These are phyloP conservation scores for Phlyctochytrium arcticum DNA, from an alignment of 192 early-diverging fungal species.

Conservation along the genomic window DNA sequence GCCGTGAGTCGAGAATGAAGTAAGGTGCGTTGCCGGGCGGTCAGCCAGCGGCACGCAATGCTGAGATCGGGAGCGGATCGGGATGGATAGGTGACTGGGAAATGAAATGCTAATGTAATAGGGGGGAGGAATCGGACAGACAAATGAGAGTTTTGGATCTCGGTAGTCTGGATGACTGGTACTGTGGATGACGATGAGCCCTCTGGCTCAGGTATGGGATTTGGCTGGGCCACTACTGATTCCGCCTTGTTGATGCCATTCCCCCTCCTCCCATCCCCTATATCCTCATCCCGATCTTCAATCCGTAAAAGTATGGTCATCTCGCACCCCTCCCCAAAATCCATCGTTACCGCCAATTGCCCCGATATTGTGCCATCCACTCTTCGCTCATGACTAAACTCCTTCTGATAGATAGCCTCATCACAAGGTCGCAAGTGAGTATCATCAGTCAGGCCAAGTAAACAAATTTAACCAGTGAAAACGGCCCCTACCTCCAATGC, in stretches of 20 bases:
- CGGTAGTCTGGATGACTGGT: too few relatives aligned
- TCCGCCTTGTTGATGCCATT: too few relatives aligned
- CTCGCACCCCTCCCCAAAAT: background rate
- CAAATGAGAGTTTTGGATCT: too few relatives aligned
- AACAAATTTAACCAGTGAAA: too few relatives aligned
- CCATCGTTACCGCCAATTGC: background rate
- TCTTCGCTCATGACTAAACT: background rate
- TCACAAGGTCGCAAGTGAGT: too few relatives aligned
- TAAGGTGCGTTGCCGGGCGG: background rate
- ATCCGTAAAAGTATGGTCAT: too few relatives aligned
- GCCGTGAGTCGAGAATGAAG: background rate
- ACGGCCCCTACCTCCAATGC: conserved; percentile 1
- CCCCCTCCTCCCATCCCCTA: too few relatives aligned
- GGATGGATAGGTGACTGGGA: conserved; percentile 5
- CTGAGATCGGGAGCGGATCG: background rate
- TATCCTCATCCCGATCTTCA: background rate
- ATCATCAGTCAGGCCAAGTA: background rate
- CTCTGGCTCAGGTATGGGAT: too few relatives aligned
- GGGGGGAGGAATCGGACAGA: conserved; percentile 11
- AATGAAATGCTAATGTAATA: background rate
- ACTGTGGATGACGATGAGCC: too few relatives aligned
- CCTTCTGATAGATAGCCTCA: background rate
- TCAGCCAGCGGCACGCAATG: conserved; percentile 16
- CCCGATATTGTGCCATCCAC: background rate
- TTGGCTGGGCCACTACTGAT: too few relatives aligned